Percentiles rank a stretch among this genome's conserved stretches.
Evolutionary conservation across 2,329 filamentous ascomycete genomes (phyloP).

Genomic region (Beauveria pseudobassiana): DNA sequence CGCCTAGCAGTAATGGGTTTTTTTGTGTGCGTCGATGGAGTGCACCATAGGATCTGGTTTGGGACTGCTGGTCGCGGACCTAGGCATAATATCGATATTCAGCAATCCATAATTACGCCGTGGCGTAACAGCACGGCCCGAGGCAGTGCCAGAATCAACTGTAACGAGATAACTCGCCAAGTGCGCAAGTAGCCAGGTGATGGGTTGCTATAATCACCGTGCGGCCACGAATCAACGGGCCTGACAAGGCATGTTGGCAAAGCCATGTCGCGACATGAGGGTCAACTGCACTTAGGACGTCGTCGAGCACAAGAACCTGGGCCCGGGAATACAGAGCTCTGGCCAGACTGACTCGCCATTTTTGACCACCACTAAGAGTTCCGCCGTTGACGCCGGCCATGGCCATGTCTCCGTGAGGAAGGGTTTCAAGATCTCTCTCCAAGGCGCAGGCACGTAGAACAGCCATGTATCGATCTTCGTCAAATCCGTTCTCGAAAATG

Average conservation of each 20-base stretch:
- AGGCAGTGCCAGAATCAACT: constrained; percentile 6
- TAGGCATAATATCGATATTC: background rate
- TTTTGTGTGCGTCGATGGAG: background rate
- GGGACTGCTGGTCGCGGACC: background rate
- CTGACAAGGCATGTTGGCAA: constrained; percentile 6
- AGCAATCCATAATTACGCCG: background rate
- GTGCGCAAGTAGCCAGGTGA: constrained; percentile 5
- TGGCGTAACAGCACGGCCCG: background rate
- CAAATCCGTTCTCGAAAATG: constrained; percentile 58
- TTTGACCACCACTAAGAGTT: constrained; percentile 67
- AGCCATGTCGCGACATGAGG: constrained; percentile 38
- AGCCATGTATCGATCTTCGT: constrained; percentile 55
- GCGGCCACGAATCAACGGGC: constrained; percentile 7
- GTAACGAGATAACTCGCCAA: constrained; percentile 5
- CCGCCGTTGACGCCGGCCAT: constrained; percentile 72
- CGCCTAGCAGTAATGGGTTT: background rate
- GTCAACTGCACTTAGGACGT: constrained; percentile 69
- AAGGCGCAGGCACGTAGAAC: constrained; percentile 61
- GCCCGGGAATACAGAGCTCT: constrained; percentile 65
- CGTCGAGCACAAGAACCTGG: constrained; percentile 62
- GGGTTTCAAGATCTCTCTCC: constrained; percentile 61
- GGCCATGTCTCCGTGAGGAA: constrained; percentile 61
- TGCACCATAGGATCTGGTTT: background rate
- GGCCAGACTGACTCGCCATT: constrained; percentile 67
- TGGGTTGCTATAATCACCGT: constrained; percentile 14